These are phyloP conservation scores for Trametes pubescens DNA, from an alignment of 1,284 basidiomycete species.

Conservation along the genomic window DNA sequence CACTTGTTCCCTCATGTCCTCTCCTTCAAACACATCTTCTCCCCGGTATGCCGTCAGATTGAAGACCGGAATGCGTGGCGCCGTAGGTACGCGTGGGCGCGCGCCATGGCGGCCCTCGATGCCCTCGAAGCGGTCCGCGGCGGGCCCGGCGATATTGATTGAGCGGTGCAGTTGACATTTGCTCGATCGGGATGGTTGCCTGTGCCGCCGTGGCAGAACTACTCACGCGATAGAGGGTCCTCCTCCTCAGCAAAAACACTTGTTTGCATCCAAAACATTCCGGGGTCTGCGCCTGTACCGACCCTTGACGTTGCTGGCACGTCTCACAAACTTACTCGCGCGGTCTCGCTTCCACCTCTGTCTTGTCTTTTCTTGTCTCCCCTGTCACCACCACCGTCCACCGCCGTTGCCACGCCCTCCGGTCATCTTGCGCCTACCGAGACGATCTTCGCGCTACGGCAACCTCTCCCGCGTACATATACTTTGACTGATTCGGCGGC, in stretches of 20 bases:
- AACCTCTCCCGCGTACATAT: background rate
- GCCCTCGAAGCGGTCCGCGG: slow-evolving; percentile 16
- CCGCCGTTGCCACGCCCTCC: background rate
- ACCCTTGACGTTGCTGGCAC: slow-evolving; percentile 10
- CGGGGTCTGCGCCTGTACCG: slow-evolving; percentile 3
- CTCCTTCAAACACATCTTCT: background rate
- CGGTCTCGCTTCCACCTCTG: background rate
- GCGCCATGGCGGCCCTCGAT: background rate
- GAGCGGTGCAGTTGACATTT: slow-evolving; percentile 21
- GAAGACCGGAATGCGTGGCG: background rate
- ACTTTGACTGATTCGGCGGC: background rate
- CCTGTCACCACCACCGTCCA: slow-evolving; percentile 2
- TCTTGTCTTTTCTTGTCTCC: slow-evolving; percentile 3
- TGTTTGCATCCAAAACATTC: slow-evolving; percentile 10
- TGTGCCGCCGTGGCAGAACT: slow-evolving; percentile 6
- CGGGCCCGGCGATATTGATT: slow-evolving; percentile 18
- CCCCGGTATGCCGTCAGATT: background rate
- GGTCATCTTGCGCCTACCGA: background rate
- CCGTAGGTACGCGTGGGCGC: background rate
- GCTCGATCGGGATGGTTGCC: slow-evolving; percentile 18
- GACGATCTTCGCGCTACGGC: background rate
- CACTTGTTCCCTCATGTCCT: background rate
- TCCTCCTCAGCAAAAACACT: background rate
- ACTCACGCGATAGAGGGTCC: background rate
- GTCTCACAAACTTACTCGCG: background rate